Base-by-base conservation (phyloP, 2,329 filamentous ascomycete genomes). In the Hymenoscyphus repandus region DNA sequence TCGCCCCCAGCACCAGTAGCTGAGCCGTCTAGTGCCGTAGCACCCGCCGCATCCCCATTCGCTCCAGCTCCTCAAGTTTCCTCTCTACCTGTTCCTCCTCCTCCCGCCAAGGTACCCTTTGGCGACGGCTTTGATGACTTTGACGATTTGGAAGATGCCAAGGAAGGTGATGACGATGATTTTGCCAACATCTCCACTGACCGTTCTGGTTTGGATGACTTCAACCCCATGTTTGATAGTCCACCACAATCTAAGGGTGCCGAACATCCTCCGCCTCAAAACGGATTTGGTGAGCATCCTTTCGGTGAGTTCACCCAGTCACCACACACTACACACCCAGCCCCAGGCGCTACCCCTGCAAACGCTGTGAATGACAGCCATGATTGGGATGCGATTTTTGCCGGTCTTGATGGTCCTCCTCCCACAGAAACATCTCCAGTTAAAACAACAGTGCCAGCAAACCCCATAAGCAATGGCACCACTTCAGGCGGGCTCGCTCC, bases 311-410 rank as follows among this genome's bases (percentile, higher is more conserved):
- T 77, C 53, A 71, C 71, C 40, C 69, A 73, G 50, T 78, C 78
- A 74, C 52, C 70, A 73, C 45, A 71, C 71, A 52, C 56, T 13
- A 55, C 52, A 11, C 56, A 57, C n/a, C 55, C 61, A 49, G 58
- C 62, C 46, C 54, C 64, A 37, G 58, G 65, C 20, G 57, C 68
- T n/a, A 7, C 47, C 18, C 33, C 70, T 49, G 66, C 73, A 48
- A 64, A 68, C 41, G 66, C 71, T 52, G 64, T 68, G 43, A 65
- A 67, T 40, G 78, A 79, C 12, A 71, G 73, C 32, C 87, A 95
- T 60, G 92, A 97, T 67, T 97, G 93, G 93, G 92, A 97, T 64
- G 87, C 90, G 36, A 89, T 97, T 49, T 97, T 97, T 70, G 86
- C 88, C 1, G 85, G 85, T 22, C 74, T 95, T 6, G 87, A 92